Conservation (phyloP, 164 flowering plant genomes). For the Malania oleifera region DNA sequence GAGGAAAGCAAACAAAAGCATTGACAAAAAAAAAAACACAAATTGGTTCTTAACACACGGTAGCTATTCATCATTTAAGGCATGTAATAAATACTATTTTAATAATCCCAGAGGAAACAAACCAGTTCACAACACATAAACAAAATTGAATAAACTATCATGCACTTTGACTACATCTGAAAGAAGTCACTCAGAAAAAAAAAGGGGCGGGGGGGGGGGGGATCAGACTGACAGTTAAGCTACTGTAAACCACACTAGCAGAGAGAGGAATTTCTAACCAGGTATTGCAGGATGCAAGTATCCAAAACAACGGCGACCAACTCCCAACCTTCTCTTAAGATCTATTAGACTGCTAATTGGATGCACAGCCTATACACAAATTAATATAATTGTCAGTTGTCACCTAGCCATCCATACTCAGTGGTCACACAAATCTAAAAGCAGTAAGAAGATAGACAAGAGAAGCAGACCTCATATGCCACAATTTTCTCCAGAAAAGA, state of each 20-base stretch:
- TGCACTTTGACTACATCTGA: not conserved
- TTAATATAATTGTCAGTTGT: not conserved
- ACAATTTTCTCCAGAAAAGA: constrained; percentile 94
- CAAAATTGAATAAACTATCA: not conserved
- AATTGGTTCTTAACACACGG: too few relatives aligned
- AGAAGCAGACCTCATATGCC: constrained; percentile 63
- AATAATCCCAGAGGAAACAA: not conserved
- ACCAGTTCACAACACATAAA: not conserved
- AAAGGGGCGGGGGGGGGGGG: too few relatives aligned
- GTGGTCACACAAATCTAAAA: not conserved
- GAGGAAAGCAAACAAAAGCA: too few relatives aligned
- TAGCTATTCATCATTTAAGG: not conserved
- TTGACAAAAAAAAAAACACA: too few relatives aligned
- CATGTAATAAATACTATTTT: not conserved
- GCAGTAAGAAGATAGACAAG: not conserved
- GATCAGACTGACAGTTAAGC: not conserved
- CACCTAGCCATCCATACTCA: not conserved
- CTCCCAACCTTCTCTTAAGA: constrained; percentile 88
- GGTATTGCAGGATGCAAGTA: constrained; percentile 91
- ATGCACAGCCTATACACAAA: constrained; percentile 87
- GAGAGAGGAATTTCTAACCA: constrained; percentile 40
- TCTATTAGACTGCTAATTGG: constrained; percentile 89
- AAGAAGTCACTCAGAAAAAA: not conserved
- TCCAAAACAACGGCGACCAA: constrained; percentile 96
- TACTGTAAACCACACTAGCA: not conserved